These are phyloP conservation scores for Collybia sp. DNA, from an alignment of 768 basidiomycete genomes.

Conservation along the genomic window DNA sequence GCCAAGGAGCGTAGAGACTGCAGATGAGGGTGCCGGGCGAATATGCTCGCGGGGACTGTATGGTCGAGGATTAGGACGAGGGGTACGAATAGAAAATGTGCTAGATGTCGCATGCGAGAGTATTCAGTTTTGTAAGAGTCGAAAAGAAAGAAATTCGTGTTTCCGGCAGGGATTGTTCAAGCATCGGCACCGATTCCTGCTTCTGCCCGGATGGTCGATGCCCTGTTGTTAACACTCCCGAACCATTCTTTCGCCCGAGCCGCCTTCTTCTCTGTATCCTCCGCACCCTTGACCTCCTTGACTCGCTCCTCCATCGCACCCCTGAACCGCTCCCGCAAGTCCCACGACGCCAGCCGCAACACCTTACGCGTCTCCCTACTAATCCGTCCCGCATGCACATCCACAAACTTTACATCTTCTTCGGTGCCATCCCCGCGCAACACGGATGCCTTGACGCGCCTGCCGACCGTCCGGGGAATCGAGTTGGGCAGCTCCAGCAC, in stretches of 20 bases:
- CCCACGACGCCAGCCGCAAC: slow-evolving; percentile 85
- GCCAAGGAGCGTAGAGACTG: too few relatives aligned
- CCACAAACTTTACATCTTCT: slow-evolving; percentile 52
- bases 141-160: too few relatives aligned
- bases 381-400: slow-evolving; percentile 65
- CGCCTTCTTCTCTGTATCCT: slow-evolving; percentile 71
- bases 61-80: too few relatives aligned
- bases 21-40: too few relatives aligned
- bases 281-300: slow-evolving; percentile 71
- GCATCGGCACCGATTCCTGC: slow-evolving; percentile 7
- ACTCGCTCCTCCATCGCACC: slow-evolving; percentile 74
- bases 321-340: slow-evolving; percentile 77
- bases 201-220: slow-evolving; percentile 37
- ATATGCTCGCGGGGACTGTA: too few relatives aligned
- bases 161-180: background rate
- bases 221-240: slow-evolving; percentile 41
- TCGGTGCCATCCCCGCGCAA: slow-evolving; percentile 40
- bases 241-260: slow-evolving; percentile 72
- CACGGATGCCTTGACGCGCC: slow-evolving; percentile 70
- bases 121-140: too few relatives aligned
- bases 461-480: slow-evolving; percentile 86
- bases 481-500: slow-evolving; percentile 84
- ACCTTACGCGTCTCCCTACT: slow-evolving; percentile 91
- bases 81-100: too few relatives aligned
- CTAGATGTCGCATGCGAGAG: too few relatives aligned